phyloP scores from a whole-genome alignment of 495 filamentous ascomycete genomes.

The Articulospora tetracladia region DNA sequence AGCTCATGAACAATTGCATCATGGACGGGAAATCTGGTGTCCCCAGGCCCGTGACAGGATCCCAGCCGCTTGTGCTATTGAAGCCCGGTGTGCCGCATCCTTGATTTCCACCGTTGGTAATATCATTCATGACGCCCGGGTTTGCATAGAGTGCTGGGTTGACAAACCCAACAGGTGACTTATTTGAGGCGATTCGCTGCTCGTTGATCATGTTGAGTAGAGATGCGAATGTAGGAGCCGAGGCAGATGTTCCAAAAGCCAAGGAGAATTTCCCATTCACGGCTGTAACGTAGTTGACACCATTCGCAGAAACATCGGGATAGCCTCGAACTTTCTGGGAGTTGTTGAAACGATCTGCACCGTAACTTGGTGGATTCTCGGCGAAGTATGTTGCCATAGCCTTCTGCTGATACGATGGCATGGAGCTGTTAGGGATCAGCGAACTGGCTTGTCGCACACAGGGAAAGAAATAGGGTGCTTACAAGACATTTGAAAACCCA shows the following conservation, averaged over 20 bases:
- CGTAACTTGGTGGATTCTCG: slow-evolving; percentile 34
- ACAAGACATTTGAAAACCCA: slow-evolving; percentile 67
- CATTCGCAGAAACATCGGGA: slow-evolving; percentile 62
- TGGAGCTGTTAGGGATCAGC: slow-evolving; percentile 16
- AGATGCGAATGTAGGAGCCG: slow-evolving; percentile 32
- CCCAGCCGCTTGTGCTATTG: slow-evolving; percentile 33
- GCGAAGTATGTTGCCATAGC: slow-evolving; percentile 49
- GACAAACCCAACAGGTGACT: slow-evolving; percentile 55
- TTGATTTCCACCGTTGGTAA: slow-evolving; percentile 54
- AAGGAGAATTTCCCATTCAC: slow-evolving; percentile 37
- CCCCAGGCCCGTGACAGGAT: slow-evolving; percentile 16
- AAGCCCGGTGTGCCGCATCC: slow-evolving; percentile 58
- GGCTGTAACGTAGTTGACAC: slow-evolving; percentile 52
- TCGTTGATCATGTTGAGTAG: slow-evolving; percentile 61
- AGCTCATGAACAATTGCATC: slow-evolving; percentile 39
- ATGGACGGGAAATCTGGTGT: slow-evolving; percentile 14
- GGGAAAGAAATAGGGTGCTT: too few relatives aligned
- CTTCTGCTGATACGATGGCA: slow-evolving; percentile 52
- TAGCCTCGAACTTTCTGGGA: slow-evolving; percentile 51
- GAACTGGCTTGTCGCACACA: too few relatives aligned
- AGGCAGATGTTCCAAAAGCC: slow-evolving; percentile 48
- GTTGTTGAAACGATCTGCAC: slow-evolving; percentile 38
- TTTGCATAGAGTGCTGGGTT: slow-evolving; percentile 60
- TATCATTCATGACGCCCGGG: slow-evolving; percentile 57
- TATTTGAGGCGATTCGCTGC: slow-evolving; percentile 49